Conservation (phyloP, 108 stramenopile genomes). For the Poteriospumella lacustris region DNA sequence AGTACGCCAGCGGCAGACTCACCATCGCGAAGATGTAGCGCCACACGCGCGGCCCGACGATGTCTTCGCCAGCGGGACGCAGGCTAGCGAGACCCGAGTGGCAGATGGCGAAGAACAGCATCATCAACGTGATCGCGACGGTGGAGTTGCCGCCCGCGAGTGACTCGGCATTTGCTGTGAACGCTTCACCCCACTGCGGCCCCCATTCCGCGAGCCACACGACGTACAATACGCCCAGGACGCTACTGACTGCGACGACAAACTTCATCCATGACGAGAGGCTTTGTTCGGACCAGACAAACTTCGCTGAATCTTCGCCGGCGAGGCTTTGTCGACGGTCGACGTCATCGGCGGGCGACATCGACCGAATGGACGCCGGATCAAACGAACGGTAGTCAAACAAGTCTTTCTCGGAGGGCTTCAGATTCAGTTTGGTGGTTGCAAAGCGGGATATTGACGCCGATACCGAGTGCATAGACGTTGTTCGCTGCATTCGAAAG, state of each 20-base stretch:
- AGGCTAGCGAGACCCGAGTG: conserved; percentile 90
- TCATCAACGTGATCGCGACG: conserved; percentile 58
- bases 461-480: no score
- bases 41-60: conserved; percentile 81
- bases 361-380: no score
- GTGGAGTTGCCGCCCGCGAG: conserved; percentile 58
- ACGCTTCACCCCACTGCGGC: not conserved
- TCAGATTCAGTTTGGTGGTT: no score
- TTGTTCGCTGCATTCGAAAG: no score
- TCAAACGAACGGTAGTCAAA: no score
- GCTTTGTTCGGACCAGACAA: conserved; percentile 42
- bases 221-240: conserved; percentile 39
- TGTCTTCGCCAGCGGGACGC: conserved; percentile 73
- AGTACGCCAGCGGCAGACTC: conserved; percentile 73
- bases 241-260: conserved; percentile 38
- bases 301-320: conserved; percentile 49
- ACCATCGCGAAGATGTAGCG: conserved; percentile 86
- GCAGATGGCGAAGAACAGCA: conserved; percentile 76
- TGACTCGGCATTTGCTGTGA: conserved; percentile 50
- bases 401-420: no score
- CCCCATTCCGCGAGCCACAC: conserved; percentile 45
- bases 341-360: no score
- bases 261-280: conserved; percentile 44
- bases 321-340: conserved; percentile 8
- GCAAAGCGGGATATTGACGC: no score